Base-by-base conservation (phyloP, 2,329 filamentous ascomycete genomes). In the Mycocentrospora acerina region DNA sequence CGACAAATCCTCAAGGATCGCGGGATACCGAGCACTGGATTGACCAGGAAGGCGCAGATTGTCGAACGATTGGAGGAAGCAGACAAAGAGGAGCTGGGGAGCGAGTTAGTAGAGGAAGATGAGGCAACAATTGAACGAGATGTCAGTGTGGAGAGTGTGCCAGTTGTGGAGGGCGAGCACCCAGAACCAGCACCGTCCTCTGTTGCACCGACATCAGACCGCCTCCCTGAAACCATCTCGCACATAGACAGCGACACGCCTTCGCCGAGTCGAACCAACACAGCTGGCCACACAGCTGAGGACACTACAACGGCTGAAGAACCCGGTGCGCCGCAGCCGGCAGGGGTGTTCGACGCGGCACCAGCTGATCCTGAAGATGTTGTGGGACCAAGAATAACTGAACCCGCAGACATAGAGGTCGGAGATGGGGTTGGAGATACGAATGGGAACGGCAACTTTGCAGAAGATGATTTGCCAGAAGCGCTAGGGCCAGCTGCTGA, bases 31-130 rank as follows among this genome's bases (percentile, higher is more conserved):
- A 62, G 64, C 16, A 71, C 71, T 0, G 71, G 72, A 16, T 55
- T 76, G 19, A 71, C 71, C 34, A 61, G 71, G 32, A 76, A 76
- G 54, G 68, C 70, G 41, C 69, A 75, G 42, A 71, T 72, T 32
- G 61, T 76, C 24, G 72, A 75, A 41, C 71, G 68, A 48, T 59
- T 76, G 7, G 57, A 68, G 37, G 66, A 61, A 48, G 44, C 46
- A 35, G 60, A 62, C 28, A 35, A 11, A 14, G 40, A 40, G 7
- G 40, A 27, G 18, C 9, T 22, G 19, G 19, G 9, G 9, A 22
- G 19, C 19, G 9, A 22, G 19, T n/a, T n/a, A n/a, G n/a, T n/a
- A n/a, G 19, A 22, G 19, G 19, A 22, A 9, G 26, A 35, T 9
- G 48, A 46, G 40, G 41, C 46, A 13, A n/a, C 27, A 10, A 37